Conservation (phyloP, 1,139 yeast genomes). For the Hansenula sp. region DNA sequence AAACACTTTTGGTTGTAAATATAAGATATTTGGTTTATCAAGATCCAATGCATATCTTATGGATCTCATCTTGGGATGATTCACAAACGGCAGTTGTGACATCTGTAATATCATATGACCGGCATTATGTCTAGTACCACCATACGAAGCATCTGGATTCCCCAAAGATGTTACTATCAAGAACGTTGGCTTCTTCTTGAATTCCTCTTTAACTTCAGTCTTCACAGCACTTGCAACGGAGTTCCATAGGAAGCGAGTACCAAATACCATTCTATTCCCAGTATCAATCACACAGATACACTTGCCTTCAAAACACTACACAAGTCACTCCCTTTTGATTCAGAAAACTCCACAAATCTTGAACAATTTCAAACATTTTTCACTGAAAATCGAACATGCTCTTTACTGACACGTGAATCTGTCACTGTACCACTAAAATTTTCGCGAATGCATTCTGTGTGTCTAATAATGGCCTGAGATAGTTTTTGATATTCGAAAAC, state of each 20-base stretch:
- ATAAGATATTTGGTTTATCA: constrained; percentile 23
- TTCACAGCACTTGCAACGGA: constrained; percentile 3
- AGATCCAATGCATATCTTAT: constrained; percentile 17
- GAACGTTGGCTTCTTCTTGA: constrained; percentile 25
- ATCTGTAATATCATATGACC: constrained; percentile 51
- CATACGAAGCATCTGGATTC: constrained; percentile 66
- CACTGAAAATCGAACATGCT: too few species aligned
- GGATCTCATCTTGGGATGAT: constrained; percentile 22
- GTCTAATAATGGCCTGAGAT: too few species aligned
- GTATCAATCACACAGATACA: too few species aligned
- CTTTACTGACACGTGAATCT: neutral
- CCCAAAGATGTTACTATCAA: constrained; percentile 63
- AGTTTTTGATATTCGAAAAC: too few species aligned
- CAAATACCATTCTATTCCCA: constrained; percentile 3
- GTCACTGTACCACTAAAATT: neutral
- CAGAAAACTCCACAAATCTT: too few species aligned
- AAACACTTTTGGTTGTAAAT: constrained; percentile 49
- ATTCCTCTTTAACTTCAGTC: neutral
- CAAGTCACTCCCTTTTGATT: too few species aligned
- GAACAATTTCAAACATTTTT: too few species aligned
- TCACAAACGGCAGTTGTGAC: constrained; percentile 17
- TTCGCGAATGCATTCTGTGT: too few species aligned
- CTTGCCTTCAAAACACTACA: too few species aligned
- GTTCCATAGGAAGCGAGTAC: constrained; percentile 5
- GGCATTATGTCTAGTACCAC: constrained; percentile 69